These are phyloP conservation scores for Podila minutissima DNA, from an alignment of 192 early-diverging fungal genomes.

Conservation along the genomic window DNA sequence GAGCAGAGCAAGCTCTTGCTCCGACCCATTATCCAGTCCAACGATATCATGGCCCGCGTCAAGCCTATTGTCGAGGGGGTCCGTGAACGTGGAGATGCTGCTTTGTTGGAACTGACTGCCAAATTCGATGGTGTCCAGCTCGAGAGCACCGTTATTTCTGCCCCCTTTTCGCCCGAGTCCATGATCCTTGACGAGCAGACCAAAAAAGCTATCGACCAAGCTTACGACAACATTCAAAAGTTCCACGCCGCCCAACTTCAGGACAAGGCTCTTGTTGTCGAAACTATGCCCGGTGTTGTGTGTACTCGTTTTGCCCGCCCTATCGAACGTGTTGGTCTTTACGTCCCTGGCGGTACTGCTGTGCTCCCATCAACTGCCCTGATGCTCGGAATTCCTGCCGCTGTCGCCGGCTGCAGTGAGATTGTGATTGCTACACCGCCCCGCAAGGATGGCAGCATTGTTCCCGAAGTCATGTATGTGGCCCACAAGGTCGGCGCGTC, in stretches of 20 bases:
- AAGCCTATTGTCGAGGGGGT: slow-evolving; percentile 92
- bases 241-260: slow-evolving; percentile 96
- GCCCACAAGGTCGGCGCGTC: slow-evolving; percentile 97
- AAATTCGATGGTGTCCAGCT: slow-evolving; percentile 93
- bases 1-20: slow-evolving; percentile 75
- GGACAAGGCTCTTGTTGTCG: slow-evolving; percentile 76
- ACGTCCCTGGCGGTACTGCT: slow-evolving; percentile 98
- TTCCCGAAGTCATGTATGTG: slow-evolving; percentile 98
- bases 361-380: slow-evolving; percentile 95
- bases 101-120: slow-evolving; percentile 82
- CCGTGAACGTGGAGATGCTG: slow-evolving; percentile 83
- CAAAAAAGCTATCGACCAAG: slow-evolving; percentile 90
- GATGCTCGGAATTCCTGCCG: slow-evolving; percentile 98
- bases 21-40: slow-evolving; percentile 93
- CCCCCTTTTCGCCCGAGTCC: slow-evolving; percentile 80
- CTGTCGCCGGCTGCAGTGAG: slow-evolving; percentile 94
- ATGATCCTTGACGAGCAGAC: slow-evolving; percentile 70
- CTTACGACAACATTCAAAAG: slow-evolving; percentile 90
- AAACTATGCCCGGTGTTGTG: slow-evolving; percentile 98
- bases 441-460: slow-evolving; percentile 87
- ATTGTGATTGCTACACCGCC: slow-evolving; percentile 98
- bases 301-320: slow-evolving; percentile 94
- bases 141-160: slow-evolving; percentile 73
- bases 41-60: slow-evolving; percentile 88
- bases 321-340: slow-evolving; percentile 96